Evolutionary conservation across 2,329 filamentous ascomycete genomes (phyloP), one percentile per base, ranked within the genome.

Genomic region (Cladophialophora chaetospira): DNA sequence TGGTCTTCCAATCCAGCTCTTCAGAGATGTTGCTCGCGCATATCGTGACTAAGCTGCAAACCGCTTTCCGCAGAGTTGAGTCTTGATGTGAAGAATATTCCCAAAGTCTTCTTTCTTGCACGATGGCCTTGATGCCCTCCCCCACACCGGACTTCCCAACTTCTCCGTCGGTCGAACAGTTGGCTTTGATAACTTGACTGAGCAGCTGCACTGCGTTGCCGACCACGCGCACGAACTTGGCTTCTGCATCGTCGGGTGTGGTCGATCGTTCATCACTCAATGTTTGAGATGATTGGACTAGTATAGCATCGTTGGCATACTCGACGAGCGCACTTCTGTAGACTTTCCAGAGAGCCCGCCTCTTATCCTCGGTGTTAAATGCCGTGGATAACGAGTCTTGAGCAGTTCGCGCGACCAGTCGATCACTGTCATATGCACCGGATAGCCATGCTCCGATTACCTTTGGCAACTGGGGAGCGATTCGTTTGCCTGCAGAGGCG

Each of bases 401-500:
- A 1, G 92, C 91, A n/a, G 89, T 85, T 55, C 86, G 84, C 5
- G 88, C 80, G 11, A 91, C 91, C 15, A 81, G 80, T 53, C 86
- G 85, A 69, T 99, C 93, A 63, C 84, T 88, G 71, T 99, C 94
- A 69, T 91, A 96, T 1, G 88, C 82, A 1, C 93, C 94, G 5
- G 89, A 88, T 10, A 97, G 81, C 94, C 95, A 99, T n/a, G 90
- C 82, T 8, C 88, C 91, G 43, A 95, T 86, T 31, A 95, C 79
- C 58, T 82, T 85, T 10, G 90, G 85, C 60, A 99, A 80, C 65
- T 88, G 81, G 62, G 84, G 89, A 61, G 90, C 91, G 75, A 96
- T 89, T 60, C 91, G 85, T 77, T 94, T 96, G 46, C 91, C 88
- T 51, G 78, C 78, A 25, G 79, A 76, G 5, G 74, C 73, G 40